These are phyloP conservation scores for Rhodotorula kratochvilovae DNA, from an alignment of 768 basidiomycete genomes.

Conservation along the genomic window DNA sequence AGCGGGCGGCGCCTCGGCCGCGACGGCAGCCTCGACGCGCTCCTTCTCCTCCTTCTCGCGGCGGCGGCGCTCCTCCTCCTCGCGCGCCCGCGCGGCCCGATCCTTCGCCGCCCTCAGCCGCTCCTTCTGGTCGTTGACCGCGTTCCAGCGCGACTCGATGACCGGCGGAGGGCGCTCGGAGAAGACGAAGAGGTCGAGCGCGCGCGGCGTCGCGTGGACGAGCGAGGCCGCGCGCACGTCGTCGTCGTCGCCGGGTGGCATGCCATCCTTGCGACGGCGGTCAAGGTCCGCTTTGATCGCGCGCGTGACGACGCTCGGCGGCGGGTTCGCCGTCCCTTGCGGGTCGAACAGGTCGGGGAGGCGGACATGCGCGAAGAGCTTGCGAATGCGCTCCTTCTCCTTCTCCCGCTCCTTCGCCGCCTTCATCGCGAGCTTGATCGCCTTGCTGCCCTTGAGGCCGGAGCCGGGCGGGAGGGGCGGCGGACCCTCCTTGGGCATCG, in stretches of 20 bases:
- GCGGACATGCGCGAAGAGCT: constrained; percentile 15
- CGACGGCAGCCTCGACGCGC: constrained; percentile 34
- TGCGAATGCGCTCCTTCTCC: constrained; percentile 34
- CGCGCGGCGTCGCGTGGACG: neutral
- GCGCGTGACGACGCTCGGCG: constrained; percentile 11
- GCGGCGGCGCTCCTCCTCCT: constrained; percentile 30
- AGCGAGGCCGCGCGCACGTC: neutral
- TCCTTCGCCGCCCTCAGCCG: constrained; percentile 34
- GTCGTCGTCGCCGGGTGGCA: constrained; percentile 4
- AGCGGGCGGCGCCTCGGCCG: neutral
- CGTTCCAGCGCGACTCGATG: constrained; percentile 24
- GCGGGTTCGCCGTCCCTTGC: constrained; percentile 11
- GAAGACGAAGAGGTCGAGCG: constrained; percentile 31
- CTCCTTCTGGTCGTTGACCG: constrained; percentile 33
- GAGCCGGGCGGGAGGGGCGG: constrained; percentile 33
- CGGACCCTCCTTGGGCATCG: constrained; percentile 24
- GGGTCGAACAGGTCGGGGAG: constrained; percentile 30
- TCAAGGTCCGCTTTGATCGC: constrained; percentile 15
- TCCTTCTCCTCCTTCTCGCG: constrained; percentile 36
- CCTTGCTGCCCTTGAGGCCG: constrained; percentile 37
- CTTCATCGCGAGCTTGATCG: constrained; percentile 39
- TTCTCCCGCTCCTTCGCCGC: constrained; percentile 33
- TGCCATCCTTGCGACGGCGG: neutral
- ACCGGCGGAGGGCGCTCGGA: neutral
- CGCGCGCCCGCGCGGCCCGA: constrained; percentile 28